Conservation (phyloP, 306 rosid species). For the Rosa multiflora region DNA sequence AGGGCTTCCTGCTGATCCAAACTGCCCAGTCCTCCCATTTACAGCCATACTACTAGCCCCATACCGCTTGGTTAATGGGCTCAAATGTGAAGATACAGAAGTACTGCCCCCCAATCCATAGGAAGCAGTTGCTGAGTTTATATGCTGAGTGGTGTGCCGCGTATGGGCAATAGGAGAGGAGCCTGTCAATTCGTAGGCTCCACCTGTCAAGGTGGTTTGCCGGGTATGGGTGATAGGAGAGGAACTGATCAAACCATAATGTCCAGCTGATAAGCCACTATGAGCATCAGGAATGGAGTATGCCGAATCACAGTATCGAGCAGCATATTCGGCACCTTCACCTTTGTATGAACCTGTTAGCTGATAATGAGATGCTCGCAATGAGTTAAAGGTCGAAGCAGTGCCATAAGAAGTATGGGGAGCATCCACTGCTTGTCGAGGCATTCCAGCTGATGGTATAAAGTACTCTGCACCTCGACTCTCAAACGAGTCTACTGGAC, state of each 20-base stretch:
- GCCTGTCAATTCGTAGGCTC: constrained; percentile 11
- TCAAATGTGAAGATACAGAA: neutral
- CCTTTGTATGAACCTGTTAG: constrained; percentile 23
- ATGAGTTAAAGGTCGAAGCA: constrained; percentile 14
- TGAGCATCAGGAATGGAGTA: neutral
- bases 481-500: constrained; percentile 12
- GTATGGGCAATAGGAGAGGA: constrained; percentile 10
- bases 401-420: constrained; percentile 19
- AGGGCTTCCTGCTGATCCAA: constrained; percentile 21
- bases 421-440: constrained; percentile 10
- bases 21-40: constrained; percentile 27
- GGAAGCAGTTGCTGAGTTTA: constrained; percentile 7
- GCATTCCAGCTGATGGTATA: constrained; percentile 3
- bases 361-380: constrained; percentile 28
- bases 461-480: constrained; percentile 23
- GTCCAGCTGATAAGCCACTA: constrained; percentile 11
- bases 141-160: constrained; percentile 6
- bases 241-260: constrained; percentile 16
- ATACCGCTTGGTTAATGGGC: constrained; percentile 12
- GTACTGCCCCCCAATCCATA: constrained; percentile 8
- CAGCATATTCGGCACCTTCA: constrained; percentile 30
- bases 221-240: constrained; percentile 16
- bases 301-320: constrained; percentile 14
- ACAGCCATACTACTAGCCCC: constrained; percentile 9
- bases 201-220: constrained; percentile 6